These are phyloP conservation scores for Aspergillus sp. DNA, from an alignment of 2,329 filamentous ascomycete genomes.

Conservation along the genomic window DNA sequence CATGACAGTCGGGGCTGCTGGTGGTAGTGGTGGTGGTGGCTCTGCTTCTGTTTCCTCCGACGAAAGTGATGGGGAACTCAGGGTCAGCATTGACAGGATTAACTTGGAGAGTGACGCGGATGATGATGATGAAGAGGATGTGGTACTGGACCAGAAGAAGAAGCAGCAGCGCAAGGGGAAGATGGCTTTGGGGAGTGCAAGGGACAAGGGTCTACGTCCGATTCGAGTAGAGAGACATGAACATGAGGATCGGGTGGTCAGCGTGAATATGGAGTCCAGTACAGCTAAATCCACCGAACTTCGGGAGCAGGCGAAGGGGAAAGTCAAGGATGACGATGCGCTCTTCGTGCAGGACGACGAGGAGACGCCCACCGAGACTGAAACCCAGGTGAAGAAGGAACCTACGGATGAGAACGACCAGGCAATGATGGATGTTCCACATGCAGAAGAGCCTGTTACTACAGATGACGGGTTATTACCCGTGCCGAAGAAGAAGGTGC, in stretches of 20 bases:
- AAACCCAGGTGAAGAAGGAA: slow-evolving; percentile 53
- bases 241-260: slow-evolving; percentile 55
- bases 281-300: slow-evolving; percentile 45
- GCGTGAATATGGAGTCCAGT: slow-evolving; percentile 55
- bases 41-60: slow-evolving; percentile 41
- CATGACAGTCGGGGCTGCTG: slow-evolving; percentile 21
- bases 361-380: slow-evolving; percentile 15
- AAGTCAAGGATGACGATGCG: slow-evolving; percentile 28
- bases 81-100: slow-evolving; percentile 59
- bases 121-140: slow-evolving; percentile 31
- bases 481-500: slow-evolving; percentile 35
- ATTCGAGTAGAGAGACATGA: slow-evolving; percentile 57
- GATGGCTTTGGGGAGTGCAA: slow-evolving; percentile 1
- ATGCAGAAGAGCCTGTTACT: slow-evolving; percentile 24
- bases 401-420: slow-evolving; percentile 50
- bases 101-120: slow-evolving; percentile 57
- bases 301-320: slow-evolving; percentile 32
- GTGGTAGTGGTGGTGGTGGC: slow-evolving; percentile 13
- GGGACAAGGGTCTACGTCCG: slow-evolving; percentile 44
- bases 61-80: slow-evolving; percentile 46
- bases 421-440: slow-evolving; percentile 34
- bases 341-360: slow-evolving; percentile 21
- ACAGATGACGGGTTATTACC: slow-evolving; percentile 36
- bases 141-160: slow-evolving; percentile 18
- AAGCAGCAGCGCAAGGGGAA: slow-evolving; percentile 23